Evolutionary conservation across 1,284 basidiomycete species (phyloP).

Genomic region (Volvariella volvacea): DNA sequence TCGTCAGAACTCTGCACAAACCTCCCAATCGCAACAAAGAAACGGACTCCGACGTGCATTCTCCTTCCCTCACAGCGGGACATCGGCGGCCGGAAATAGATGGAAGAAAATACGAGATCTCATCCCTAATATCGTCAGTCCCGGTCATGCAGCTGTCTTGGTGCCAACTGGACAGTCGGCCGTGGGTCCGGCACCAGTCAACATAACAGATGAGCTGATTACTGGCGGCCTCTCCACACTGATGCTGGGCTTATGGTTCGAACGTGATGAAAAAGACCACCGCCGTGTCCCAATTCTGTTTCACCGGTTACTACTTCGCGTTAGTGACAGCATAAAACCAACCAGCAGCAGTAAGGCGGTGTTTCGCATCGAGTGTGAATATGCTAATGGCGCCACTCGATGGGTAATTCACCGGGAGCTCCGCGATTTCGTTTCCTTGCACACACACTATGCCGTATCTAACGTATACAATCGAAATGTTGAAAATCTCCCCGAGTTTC

Average conservation of each 20-base stretch:
- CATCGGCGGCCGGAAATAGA: slow-evolving; percentile 22
- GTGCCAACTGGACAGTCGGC: slow-evolving; percentile 34
- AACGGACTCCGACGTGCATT: slow-evolving; percentile 28
- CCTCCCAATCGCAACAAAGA: background rate
- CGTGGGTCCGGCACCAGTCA: slow-evolving; percentile 50
- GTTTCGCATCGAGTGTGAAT: slow-evolving; percentile 94
- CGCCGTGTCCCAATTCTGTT: slow-evolving; percentile 84
- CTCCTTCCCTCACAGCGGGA: slow-evolving; percentile 36
- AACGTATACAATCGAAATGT: slow-evolving; percentile 69
- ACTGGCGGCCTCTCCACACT: slow-evolving; percentile 76
- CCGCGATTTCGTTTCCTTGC: slow-evolving; percentile 87
- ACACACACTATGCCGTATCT: slow-evolving; percentile 87
- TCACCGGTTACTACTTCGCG: slow-evolving; percentile 78
- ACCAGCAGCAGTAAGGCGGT: slow-evolving; percentile 74
- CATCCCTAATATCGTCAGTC: slow-evolving; percentile 44
- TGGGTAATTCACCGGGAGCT: slow-evolving; percentile 97
- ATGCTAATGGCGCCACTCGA: slow-evolving; percentile 89
- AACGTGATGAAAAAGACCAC: slow-evolving; percentile 83
- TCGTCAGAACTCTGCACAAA: background rate
- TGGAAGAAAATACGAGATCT: slow-evolving; percentile 62
- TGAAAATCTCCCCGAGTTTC: slow-evolving; percentile 89
- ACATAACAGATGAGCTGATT: slow-evolving; percentile 82
- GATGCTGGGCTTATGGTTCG: slow-evolving; percentile 86
- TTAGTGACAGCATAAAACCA: slow-evolving; percentile 84
- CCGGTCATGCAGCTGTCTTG: slow-evolving; percentile 21